Evolutionary conservation across 495 filamentous ascomycete genomes (phyloP).

Genomic region (Aspergillus steynii): DNA sequence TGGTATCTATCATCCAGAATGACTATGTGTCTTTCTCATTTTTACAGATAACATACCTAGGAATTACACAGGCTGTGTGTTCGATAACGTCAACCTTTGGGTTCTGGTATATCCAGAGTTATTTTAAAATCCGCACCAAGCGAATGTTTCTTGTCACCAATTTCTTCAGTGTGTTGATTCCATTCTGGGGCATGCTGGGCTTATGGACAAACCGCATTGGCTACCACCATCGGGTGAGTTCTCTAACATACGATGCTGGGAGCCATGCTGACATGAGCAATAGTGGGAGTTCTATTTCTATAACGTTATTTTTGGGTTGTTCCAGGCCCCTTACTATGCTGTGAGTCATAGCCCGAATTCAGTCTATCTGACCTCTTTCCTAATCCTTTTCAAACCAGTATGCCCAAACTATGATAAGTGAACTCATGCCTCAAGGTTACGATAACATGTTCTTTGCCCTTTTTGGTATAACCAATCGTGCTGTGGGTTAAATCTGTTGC

Average conservation of each 20-base stretch:
- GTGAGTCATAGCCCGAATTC: constrained; percentile 20
- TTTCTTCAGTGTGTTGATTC: constrained; percentile 49
- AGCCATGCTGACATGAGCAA: neutral
- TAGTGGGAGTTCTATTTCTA: constrained; percentile 55
- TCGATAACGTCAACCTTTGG: constrained; percentile 48
- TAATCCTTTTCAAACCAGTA: constrained; percentile 29
- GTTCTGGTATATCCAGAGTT: constrained; percentile 53
- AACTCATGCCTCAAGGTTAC: constrained; percentile 50
- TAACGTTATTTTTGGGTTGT: constrained; percentile 50
- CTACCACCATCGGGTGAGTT: constrained; percentile 44
- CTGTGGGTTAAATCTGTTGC: constrained; percentile 30
- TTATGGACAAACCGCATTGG: constrained; percentile 48
- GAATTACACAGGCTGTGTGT: constrained; percentile 45
- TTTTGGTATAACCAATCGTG: constrained; percentile 53
- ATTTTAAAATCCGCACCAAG: constrained; percentile 50
- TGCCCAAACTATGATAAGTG: constrained; percentile 55
- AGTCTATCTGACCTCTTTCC: neutral
- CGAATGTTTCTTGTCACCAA: constrained; percentile 52
- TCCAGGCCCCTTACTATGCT: constrained; percentile 53
- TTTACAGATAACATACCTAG: constrained; percentile 50
- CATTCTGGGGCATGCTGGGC: constrained; percentile 53
- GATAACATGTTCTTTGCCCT: constrained; percentile 57
- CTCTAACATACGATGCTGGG: neutral
- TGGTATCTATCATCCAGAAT: constrained; percentile 50
- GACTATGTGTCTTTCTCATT: constrained; percentile 49